Evolutionary conservation across 441 rosid genomes (phyloP), one percentile per base, ranked within the genome.

Genomic region (Corymbia citriodora): DNA sequence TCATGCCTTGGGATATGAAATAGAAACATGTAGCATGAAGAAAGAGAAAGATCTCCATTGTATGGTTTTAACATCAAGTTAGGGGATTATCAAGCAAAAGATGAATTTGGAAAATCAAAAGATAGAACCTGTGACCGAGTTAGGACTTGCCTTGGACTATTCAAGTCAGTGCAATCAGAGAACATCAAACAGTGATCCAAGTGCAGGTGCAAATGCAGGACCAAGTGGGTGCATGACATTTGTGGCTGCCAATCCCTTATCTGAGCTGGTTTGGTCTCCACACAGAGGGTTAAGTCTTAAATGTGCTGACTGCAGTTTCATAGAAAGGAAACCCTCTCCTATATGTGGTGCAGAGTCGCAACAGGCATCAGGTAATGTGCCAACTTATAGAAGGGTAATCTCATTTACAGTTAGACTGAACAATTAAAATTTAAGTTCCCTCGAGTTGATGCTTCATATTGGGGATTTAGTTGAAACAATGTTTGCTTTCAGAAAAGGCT

Each of bases 201-300:
- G 95, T 93, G 94, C 97, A 95, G 97, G 96, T 94, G 97, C 97
- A 96, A 96, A 96, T 98, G 99, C 98, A 94, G 96, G 94, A 92
- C 93, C 96, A 81, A 92, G 92, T 45, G 88, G 92, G 90, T 91
- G 93, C 93, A 90, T 91, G 93, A 91, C 93, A 92, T 93, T 93
- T 90, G 96, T 91, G 89, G 93, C 96, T 33, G 88, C 96, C n/a
- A 94, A 94, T 91, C 94, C 95, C 90, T 89, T 97, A 87, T 93
- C 97, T 88, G 99, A 98, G 94, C 94, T 98, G 88, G 99, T 98
- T 88, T 97, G 99, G 99, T 98, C 98, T 92, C 97, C 99, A n/a
- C 95, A 92, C 88, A 95, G 91, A 92, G 99, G 99, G 88, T 95
- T 93, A 87, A 92, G 95, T 92, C 92, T 98, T 90, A 96, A 93